Base-by-base conservation (phyloP, 2,329 filamentous ascomycete species). In the Phaeosphaeriaceae sp. region DNA sequence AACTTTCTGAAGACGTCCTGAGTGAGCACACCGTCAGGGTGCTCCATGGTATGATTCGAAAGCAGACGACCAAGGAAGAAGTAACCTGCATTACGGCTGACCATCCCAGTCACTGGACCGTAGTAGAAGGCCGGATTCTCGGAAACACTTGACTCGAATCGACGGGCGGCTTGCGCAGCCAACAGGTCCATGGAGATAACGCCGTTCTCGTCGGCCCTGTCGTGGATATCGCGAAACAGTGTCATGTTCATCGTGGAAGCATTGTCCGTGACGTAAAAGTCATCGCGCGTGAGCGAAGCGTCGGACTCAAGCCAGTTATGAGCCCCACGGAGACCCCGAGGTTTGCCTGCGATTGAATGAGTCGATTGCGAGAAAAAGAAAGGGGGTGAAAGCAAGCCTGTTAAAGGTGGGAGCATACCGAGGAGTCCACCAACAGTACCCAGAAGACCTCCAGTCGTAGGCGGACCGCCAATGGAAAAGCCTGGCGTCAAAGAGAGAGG, bases 81-180 rank as follows among this genome's bases (percentile, higher is more conserved):
- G 48, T 68, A 60, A 6, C 80, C 83, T 13, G 83, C 82, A 48
- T 84, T 83, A 0, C 81, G 79, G 7, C 78, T 79, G 20, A 84
- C 67, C 52, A 84, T 74, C 15, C 84, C 84, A 1, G 81, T 83
- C 53, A 82, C 80, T 1, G 83, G 84, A 0, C 83, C 83, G 51
- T 83, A 85, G 72, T 83, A 86, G 68, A 85, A 85, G 48, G 83
- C 76, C 0, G 84, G 83, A 66, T 87, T 87, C 24, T 78, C 80
- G 22, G 73, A 70, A 10, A 85, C 79, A 42, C 78, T 82, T 63
- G 85, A 74, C 15, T 82, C 62, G 66, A 82, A 84, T 2, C 83
- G 80, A 15, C 75, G 62, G 17, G 67, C 67, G 41, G 69, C 68
- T 46, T 63, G 64, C 79, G 73, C 62, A 7, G 48, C 62, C 9